Evolutionary conservation across 2,329 filamentous ascomycete genomes (phyloP).

Genomic region (Sporothrix brasiliensis): DNA sequence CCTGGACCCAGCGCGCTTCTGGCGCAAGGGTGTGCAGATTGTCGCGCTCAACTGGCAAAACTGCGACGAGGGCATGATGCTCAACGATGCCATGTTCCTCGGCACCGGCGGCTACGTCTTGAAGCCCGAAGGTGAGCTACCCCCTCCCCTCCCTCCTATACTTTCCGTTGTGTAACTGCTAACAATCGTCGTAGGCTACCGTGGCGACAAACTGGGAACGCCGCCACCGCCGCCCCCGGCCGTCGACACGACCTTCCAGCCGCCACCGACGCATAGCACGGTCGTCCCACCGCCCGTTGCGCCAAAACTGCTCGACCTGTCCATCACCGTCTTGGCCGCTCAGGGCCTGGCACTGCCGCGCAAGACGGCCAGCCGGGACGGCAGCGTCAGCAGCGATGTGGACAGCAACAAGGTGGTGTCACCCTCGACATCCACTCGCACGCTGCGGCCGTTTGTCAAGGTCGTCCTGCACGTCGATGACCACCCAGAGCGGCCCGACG

Average conservation of each 20-base stretch:
- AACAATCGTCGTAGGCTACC: slow-evolving; percentile 43
- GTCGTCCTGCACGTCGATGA: slow-evolving; percentile 81
- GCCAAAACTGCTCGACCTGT: slow-evolving; percentile 67
- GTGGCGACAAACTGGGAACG: slow-evolving; percentile 40
- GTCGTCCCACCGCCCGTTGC: slow-evolving; percentile 41
- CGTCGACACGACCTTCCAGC: slow-evolving; percentile 31
- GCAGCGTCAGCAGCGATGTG: background rate
- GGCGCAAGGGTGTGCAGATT: slow-evolving; percentile 86
- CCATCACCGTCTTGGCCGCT: slow-evolving; percentile 73
- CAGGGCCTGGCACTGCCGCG: slow-evolving; percentile 71
- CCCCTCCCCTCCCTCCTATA: background rate
- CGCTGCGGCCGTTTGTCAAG: slow-evolving; percentile 80
- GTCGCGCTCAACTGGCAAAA: slow-evolving; percentile 94
- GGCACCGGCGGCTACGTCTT: slow-evolving; percentile 82
- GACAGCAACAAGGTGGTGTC: slow-evolving; percentile 7
- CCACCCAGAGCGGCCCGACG: slow-evolving; percentile 19
- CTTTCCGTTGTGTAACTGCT: background rate
- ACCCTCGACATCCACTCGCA: background rate
- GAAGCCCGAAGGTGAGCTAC: slow-evolving; percentile 68
- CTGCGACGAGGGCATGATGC: slow-evolving; percentile 91
- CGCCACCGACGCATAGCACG: slow-evolving; percentile 18
- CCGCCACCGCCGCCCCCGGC: slow-evolving; percentile 35
- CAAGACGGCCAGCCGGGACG: slow-evolving; percentile 10
- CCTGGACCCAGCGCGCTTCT: slow-evolving; percentile 80
- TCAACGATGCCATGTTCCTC: slow-evolving; percentile 69